Conservation (phyloP, 2,329 filamentous ascomycete species). For the Trichoderma citrinoviride region DNA sequence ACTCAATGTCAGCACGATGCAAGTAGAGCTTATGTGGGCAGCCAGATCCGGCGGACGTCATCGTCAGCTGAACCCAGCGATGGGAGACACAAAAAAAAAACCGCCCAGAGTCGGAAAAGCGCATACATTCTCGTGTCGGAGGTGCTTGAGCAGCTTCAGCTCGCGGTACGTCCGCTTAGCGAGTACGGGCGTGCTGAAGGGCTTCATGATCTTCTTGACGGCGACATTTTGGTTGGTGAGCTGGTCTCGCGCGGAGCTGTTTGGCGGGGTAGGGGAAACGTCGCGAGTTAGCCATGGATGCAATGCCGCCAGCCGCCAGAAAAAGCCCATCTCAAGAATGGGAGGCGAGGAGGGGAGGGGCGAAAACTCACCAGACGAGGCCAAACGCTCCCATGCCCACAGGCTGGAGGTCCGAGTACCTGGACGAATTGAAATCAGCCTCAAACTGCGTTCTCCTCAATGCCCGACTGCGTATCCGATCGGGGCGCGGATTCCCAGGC, state of each 20-base stretch:
- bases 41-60: conserved; percentile 15
- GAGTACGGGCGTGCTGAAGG: conserved; percentile 97
- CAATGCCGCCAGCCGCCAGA: not conserved
- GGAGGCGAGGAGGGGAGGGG: no score
- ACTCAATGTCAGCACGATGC: conserved; percentile 4
- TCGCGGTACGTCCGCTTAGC: conserved; percentile 98
- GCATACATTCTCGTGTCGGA: conserved; percentile 90
- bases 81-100: not conserved
- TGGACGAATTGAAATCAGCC: conserved; percentile 37
- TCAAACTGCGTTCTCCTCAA: not conserved
- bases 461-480: not conserved
- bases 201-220: conserved; percentile 99
- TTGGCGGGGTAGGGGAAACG: conserved; percentile 1
- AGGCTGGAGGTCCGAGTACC: conserved; percentile 96
- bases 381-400: conserved; percentile 99
- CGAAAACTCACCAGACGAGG: conserved; percentile 77
- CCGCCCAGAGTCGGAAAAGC: not conserved
- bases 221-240: conserved; percentile 95
- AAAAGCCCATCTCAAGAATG: not conserved
- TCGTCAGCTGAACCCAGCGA: not conserved
- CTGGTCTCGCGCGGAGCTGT: conserved; percentile 93
- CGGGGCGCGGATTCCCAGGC: no score
- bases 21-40: not conserved
- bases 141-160: conserved; percentile 93
- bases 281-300: conserved; percentile 5